These are phyloP conservation scores for Solanum commersonii DNA, from an alignment of 257 asterid species.

Conservation along the genomic window DNA sequence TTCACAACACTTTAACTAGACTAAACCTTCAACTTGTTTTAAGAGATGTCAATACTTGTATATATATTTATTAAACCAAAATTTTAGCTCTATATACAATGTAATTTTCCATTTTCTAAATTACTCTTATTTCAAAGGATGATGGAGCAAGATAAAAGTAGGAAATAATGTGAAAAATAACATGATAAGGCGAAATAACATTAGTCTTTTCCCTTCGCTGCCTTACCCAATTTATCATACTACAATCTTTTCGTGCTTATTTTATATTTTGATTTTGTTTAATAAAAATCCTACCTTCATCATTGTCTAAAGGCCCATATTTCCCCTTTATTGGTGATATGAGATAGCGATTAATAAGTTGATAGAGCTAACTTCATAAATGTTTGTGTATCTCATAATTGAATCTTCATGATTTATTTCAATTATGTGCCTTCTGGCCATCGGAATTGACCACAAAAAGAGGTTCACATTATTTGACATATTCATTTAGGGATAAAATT, in stretches of 20 bases:
- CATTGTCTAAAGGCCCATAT: background rate
- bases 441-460: background rate
- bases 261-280: no score
- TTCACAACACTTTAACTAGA: no score
- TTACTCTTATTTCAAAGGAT: background rate
- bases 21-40: no score
- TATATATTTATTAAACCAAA: no score
- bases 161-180: no score
- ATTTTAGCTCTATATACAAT: no score
- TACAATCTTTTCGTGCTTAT: background rate
- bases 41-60: no score
- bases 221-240: background rate
- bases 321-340: background rate
- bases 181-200: background rate
- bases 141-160: background rate
- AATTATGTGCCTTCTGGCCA: background rate
- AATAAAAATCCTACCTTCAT: background rate
- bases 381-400: background rate
- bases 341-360: background rate
- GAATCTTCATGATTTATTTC: background rate
- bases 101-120: no score
- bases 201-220: background rate
- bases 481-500: background rate
- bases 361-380: background rate
- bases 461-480: background rate